Percentiles rank a stretch among this genome's conserved stretches.
Evolutionary conservation across 768 basidiomycete genomes (phyloP).

Genomic region (Kwoniella pini): DNA sequence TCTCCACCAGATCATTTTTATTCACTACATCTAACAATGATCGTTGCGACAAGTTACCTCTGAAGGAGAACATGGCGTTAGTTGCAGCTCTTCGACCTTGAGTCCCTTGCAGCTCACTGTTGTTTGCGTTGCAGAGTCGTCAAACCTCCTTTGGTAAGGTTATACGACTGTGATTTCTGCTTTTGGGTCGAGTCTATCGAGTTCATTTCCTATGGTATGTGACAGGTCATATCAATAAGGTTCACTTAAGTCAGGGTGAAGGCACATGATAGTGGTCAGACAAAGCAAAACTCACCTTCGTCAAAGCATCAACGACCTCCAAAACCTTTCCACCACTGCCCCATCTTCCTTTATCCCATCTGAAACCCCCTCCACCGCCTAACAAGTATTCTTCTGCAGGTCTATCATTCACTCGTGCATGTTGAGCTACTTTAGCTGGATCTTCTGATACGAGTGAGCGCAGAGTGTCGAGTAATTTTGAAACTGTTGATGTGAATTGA

Average conservation of each 20-base stretch:
- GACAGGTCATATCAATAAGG: not conserved
- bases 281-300: slow-evolving; percentile 64
- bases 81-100: too few species aligned
- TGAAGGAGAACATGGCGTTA: slow-evolving; percentile 56
- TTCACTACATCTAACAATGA: slow-evolving; percentile 82
- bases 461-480: slow-evolving; percentile 91
- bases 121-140: slow-evolving; percentile 92
- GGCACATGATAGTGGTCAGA: not conserved
- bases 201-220: slow-evolving; percentile 71
- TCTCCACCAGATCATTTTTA: slow-evolving; percentile 75
- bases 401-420: slow-evolving; percentile 64
- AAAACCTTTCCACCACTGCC: slow-evolving; percentile 74
- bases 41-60: slow-evolving; percentile 91
- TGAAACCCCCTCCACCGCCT: slow-evolving; percentile 63
- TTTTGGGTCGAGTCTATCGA: slow-evolving; percentile 95
- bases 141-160: slow-evolving; percentile 87
- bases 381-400: slow-evolving; percentile 76
- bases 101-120: slow-evolving; percentile 67
- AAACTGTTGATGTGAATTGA: slow-evolving; percentile 81
- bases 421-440: slow-evolving; percentile 46
- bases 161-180: slow-evolving; percentile 85
- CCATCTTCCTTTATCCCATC: slow-evolving; percentile 92
- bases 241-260: not conserved
- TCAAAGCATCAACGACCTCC: slow-evolving; percentile 81
- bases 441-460: slow-evolving; percentile 89